Evolutionary conservation across 148 eudicot genomes (phyloP), one percentile per base, ranked within the genome.

Genomic region (Camellia lanceoleosa): DNA sequence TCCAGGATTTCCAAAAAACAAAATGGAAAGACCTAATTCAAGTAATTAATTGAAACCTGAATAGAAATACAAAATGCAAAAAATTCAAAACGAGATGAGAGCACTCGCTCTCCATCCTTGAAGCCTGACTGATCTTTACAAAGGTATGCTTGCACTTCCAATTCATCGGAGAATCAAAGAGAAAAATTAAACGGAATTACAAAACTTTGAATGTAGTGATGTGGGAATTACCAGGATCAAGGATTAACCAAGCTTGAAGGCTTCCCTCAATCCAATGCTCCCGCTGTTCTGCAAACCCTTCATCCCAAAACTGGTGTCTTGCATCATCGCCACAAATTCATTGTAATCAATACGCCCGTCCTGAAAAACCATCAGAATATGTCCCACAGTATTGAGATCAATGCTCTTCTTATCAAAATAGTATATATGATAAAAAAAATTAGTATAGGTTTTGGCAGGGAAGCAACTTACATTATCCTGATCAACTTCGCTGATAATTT

Each of bases 311-410:
- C 87, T 82, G 20, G 68, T 76, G 54, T 81, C 87, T 81, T 83
- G 89, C 92, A 88, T 89, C 92, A 86, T 87, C 44, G 90, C 87
- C 73, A 84, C 89, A 79, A 89, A 91, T 79, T 89, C 95, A 18
- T 86, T 86, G 79, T 90, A 90, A 71, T 90, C 92, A 80, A 90
- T 90, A 38, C 87, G 89, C 62, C 92, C 92, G 74, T 90, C 92
- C 92, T 90, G 85, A 10, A 81, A 75, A 82, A 59, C 5, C 14
- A 59, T 12, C 49, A 71, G 11, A 71, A 51, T 8, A 63, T 49
- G 72, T 80, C 18, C 42, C 44, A 4, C 8, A 30, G 14, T 16
- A 56, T 16, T 55, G 30, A 54, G 18, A 51, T 41, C 20, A 10
- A 16, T 75, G 18, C 11, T 55, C 15, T 16, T 30, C 18, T 30